Conservation (phyloP, 371 early-diverging fungal genomes). For the Mortierella sp. region DNA sequence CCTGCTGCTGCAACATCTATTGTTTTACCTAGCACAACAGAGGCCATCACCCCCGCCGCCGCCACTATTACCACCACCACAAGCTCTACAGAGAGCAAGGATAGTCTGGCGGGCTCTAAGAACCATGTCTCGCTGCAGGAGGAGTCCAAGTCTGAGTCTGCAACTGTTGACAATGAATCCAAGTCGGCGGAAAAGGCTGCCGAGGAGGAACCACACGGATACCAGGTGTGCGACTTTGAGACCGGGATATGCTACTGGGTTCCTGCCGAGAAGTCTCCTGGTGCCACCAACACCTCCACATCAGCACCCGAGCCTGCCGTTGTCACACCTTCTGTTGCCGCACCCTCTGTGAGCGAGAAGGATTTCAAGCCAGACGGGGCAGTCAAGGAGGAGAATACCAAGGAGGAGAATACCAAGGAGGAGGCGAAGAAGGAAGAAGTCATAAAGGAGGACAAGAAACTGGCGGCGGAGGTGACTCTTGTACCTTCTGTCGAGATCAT, state of each 20-base stretch:
- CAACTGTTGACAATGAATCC: not conserved
- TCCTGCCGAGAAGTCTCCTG: constrained; percentile 18
- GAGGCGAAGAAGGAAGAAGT: not conserved
- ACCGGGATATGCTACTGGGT: constrained; percentile 46
- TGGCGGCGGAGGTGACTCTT: not conserved
- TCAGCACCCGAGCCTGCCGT: not conserved
- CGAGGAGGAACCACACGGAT: constrained; percentile 27
- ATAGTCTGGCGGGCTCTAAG: constrained; percentile 10
- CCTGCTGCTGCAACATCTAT: not conserved
- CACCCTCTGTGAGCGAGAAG: not conserved
- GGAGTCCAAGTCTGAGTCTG: not conserved
- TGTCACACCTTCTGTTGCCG: not conserved
- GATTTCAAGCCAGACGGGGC: not conserved
- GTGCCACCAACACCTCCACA: not conserved
- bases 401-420: not conserved
- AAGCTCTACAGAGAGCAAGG: not conserved
- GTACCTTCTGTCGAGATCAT: not conserved
- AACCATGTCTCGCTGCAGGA: constrained; percentile 13
- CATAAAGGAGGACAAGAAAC: not conserved
- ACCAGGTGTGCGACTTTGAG: constrained; percentile 43
- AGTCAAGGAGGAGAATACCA: not conserved
- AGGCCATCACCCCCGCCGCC: not conserved
- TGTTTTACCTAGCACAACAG: not conserved
- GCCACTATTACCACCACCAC: not conserved
- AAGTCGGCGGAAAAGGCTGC: not conserved